Evolutionary conservation across 2,329 filamentous ascomycete species (phyloP).

Genomic region (Acrodontium crateriforme): DNA sequence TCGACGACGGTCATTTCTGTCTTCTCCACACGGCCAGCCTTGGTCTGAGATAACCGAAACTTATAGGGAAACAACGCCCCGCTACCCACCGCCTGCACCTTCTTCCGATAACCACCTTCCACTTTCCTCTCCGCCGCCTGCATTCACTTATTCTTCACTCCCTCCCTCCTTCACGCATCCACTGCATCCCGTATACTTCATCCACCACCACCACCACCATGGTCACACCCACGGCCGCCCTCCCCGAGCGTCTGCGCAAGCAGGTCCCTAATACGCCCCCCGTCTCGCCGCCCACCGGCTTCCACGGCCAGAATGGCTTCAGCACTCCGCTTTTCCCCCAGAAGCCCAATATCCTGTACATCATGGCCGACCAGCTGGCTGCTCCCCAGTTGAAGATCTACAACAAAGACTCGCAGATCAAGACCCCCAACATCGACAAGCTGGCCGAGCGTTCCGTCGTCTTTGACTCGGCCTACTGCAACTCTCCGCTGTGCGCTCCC

Average conservation of each 20-base stretch:
- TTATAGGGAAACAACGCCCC: too few relatives aligned
- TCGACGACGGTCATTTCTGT: too few relatives aligned
- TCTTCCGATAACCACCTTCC: not conserved
- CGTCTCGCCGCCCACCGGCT: constrained; percentile 23
- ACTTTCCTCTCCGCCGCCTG: not conserved
- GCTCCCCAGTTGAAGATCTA: constrained; percentile 86
- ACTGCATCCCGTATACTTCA: not conserved
- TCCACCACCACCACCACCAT: constrained; percentile 1
- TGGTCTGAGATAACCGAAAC: too few relatives aligned
- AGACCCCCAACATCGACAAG: constrained; percentile 77
- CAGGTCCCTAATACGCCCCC: constrained; percentile 21
- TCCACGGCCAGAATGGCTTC: constrained; percentile 25
- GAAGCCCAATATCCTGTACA: constrained; percentile 71
- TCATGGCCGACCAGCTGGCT: constrained; percentile 93
- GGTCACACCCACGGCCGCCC: constrained; percentile 7
- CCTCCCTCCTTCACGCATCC: not conserved
- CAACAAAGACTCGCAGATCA: constrained; percentile 76
- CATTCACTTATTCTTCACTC: not conserved
- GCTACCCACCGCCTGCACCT: too few relatives aligned
- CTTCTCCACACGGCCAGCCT: too few relatives aligned
- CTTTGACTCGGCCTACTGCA: constrained; percentile 90
- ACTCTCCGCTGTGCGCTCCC: constrained; percentile 80
- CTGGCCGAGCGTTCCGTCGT: constrained; percentile 71
- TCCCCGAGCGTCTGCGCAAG: constrained; percentile 15
- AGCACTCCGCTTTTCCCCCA: constrained; percentile 24